Evolutionary conservation across 1,284 basidiomycete species (phyloP).

Genomic region (Stygiomarasmius scandens): DNA sequence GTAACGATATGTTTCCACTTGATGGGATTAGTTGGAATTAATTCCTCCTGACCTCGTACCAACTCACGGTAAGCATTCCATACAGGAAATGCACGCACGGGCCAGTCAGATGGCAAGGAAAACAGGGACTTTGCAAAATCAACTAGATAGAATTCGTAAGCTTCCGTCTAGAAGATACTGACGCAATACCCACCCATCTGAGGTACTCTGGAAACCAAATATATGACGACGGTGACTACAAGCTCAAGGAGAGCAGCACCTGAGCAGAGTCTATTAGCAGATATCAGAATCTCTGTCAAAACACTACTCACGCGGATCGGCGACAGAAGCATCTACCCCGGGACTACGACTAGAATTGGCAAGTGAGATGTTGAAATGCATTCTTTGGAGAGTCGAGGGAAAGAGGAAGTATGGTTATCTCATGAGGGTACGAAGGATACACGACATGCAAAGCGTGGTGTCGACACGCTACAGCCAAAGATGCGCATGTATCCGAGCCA

Average conservation of each 20-base stretch:
- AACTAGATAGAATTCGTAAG: background rate
- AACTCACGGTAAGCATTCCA: background rate
- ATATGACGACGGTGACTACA: background rate
- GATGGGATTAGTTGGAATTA: background rate
- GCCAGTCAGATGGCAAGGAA: background rate
- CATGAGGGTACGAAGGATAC: too few relatives aligned
- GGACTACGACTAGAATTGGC: too few relatives aligned
- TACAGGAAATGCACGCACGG: background rate
- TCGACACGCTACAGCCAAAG: too few relatives aligned
- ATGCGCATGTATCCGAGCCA: too few relatives aligned
- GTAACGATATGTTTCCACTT: background rate
- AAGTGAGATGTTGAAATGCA: too few relatives aligned
- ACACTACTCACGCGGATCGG: too few relatives aligned
- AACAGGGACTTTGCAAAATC: background rate
- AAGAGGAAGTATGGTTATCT: too few relatives aligned
- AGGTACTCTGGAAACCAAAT: background rate
- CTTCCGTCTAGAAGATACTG: background rate
- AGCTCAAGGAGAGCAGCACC: background rate
- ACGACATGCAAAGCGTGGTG: too few relatives aligned
- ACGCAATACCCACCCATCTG: background rate
- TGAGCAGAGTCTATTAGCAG: background rate
- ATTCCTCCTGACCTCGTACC: background rate
- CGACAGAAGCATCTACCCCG: too few relatives aligned
- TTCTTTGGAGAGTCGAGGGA: too few relatives aligned
- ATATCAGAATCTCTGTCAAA: too few relatives aligned